Evolutionary conservation across 345 rosid species (phyloP).

Genomic region (Eucalyptus caleyi): DNA sequence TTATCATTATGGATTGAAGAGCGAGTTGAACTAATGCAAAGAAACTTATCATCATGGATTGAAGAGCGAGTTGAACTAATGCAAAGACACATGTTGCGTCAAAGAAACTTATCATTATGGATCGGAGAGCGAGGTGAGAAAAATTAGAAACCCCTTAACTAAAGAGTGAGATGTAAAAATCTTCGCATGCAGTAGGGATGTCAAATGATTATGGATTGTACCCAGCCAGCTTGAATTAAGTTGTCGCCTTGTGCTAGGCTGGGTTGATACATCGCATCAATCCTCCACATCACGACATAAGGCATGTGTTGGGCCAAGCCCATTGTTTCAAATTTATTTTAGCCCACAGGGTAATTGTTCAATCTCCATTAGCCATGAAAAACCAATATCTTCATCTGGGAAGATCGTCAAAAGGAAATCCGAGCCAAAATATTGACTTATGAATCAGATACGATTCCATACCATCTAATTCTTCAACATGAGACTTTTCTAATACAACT

Average conservation of each 20-base stretch:
- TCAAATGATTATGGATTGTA: neutral
- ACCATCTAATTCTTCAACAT: accelerated
- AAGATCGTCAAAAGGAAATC: neutral
- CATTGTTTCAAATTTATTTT: neutral
- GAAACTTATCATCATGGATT: too few relatives aligned
- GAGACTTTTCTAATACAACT: too few relatives aligned
- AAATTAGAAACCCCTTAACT: too few relatives aligned
- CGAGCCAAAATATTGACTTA: neutral
- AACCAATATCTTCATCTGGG: neutral
- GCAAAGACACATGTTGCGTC: too few relatives aligned
- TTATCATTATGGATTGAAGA: too few relatives aligned
- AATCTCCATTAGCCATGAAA: neutral
- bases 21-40: neutral
- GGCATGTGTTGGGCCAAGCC: neutral
- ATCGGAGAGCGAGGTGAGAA: too few relatives aligned
- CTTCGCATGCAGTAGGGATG: accelerated
- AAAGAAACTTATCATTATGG: too few relatives aligned
- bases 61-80: neutral
- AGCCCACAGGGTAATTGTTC: neutral
- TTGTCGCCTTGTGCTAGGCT: neutral
- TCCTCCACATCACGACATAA: neutral
- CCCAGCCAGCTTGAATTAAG: too few relatives aligned
- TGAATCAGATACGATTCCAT: neutral
- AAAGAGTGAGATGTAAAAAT: neutral
- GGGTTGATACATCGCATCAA: neutral